phyloP scores from a whole-genome alignment of 148 eudicot genomes.

The Rhododendron ferrugineum region DNA sequence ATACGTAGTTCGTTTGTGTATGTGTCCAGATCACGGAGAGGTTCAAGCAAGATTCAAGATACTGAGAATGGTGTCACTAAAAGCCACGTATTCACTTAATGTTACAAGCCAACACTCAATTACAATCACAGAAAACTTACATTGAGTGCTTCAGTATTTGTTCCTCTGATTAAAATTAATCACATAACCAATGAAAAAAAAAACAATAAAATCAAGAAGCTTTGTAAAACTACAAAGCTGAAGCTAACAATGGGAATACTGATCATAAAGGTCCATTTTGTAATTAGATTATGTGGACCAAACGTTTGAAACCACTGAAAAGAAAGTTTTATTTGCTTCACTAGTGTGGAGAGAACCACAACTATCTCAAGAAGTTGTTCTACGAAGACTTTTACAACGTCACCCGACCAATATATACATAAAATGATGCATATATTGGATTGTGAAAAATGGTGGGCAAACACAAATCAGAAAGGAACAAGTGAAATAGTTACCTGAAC shows the following conservation, averaged over 20 bases:
- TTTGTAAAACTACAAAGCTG: background rate
- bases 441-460: background rate
- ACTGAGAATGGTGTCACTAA: background rate
- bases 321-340: background rate
- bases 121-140: background rate
- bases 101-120: background rate
- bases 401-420: background rate
- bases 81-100: background rate
- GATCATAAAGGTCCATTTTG: background rate
- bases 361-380: background rate
- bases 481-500: conserved; percentile 37
- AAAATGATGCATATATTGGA: background rate
- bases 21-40: background rate
- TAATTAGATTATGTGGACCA: background rate
- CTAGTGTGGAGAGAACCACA: background rate
- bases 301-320: background rate
- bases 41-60: background rate
- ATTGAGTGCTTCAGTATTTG: background rate
- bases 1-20: background rate
- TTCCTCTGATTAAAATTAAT: background rate
- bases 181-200: background rate
- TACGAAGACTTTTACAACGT: background rate
- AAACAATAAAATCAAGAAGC: background rate
- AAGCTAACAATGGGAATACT: background rate
- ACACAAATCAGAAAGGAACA: background rate